These are phyloP conservation scores for Miscanthus lutarioriparius DNA, from an alignment of 176 grass and related monocot species.

Conservation along the genomic window DNA sequence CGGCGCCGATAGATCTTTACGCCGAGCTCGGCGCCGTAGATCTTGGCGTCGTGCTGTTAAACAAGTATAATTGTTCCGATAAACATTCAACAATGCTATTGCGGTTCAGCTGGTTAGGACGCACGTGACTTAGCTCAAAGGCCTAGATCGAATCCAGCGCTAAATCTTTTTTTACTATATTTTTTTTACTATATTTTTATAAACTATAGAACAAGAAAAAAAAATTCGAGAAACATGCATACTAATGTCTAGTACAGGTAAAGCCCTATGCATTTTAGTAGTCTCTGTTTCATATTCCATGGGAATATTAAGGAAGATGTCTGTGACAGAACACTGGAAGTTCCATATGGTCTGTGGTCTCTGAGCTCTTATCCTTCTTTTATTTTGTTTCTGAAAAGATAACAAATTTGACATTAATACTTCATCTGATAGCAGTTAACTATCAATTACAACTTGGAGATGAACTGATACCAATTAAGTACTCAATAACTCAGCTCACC, in stretches of 20 bases:
- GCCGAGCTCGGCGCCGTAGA: too few relatives aligned
- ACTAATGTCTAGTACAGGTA: not conserved
- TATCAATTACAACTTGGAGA: not conserved
- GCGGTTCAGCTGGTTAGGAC: too few relatives aligned
- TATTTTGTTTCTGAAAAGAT: not conserved
- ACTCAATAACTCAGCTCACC: slow-evolving; percentile 9
- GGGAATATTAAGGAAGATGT: slow-evolving; percentile 2
- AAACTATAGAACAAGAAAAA: too few relatives aligned
- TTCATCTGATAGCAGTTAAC: not conserved
- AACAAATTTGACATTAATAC: slow-evolving; percentile 19
- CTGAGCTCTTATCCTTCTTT: slow-evolving; percentile 9
- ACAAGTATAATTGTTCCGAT: too few relatives aligned
- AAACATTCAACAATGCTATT: too few relatives aligned
- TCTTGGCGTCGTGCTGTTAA: too few relatives aligned
- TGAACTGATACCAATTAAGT: not conserved
- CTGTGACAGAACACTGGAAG: not conserved
- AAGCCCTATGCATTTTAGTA: not conserved
- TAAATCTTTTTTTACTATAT: too few relatives aligned
- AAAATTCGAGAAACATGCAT: too few relatives aligned
- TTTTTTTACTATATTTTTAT: too few relatives aligned
- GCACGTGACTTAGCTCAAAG: too few relatives aligned
- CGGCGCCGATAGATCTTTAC: too few relatives aligned
- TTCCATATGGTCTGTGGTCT: not conserved
- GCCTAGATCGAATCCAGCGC: too few relatives aligned
- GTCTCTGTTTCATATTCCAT: slow-evolving; percentile 9